Conservation (phyloP, 2,329 filamentous ascomycete species). For the Tolypocladium inflatum region DNA sequence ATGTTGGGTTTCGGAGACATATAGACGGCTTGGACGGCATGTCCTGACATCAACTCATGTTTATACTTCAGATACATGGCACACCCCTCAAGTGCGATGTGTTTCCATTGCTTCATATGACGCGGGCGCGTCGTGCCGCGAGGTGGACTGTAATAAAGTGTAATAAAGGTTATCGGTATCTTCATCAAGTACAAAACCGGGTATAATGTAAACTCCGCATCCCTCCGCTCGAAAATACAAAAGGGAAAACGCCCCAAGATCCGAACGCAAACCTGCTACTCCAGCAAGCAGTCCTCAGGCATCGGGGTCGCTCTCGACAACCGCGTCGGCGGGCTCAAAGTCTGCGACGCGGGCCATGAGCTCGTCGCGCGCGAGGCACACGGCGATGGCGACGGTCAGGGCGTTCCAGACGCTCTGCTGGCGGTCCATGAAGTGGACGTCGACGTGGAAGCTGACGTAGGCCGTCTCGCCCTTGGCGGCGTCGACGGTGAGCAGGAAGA, state of each 20-base stretch:
- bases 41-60: constrained; percentile 14
- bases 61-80: constrained; percentile 3
- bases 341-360: constrained; percentile 22
- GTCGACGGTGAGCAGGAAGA: constrained; percentile 30
- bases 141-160: background rate
- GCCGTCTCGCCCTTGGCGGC: constrained; percentile 23
- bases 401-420: constrained; percentile 35
- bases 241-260: background rate
- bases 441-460: constrained; percentile 33
- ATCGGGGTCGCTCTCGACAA: constrained; percentile 28
- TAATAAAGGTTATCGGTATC: background rate
- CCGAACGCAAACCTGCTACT: background rate
- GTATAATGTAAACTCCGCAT: background rate
- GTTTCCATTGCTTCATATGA: background rate
- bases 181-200: background rate
- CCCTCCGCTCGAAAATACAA: background rate
- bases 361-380: constrained; percentile 30
- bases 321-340: constrained; percentile 20
- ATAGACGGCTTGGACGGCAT: constrained; percentile 13
- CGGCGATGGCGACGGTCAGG: constrained; percentile 28
- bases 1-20: constrained; percentile 5
- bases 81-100: background rate
- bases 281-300: constrained; percentile 12
- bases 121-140: background rate
- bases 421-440: constrained; percentile 26